Percentiles rank a stretch among this genome's conserved stretches.
These are phyloP conservation scores for Apiotrichum mycotoxinovorans DNA, from an alignment of 1,284 basidiomycete species.

Conservation along the genomic window DNA sequence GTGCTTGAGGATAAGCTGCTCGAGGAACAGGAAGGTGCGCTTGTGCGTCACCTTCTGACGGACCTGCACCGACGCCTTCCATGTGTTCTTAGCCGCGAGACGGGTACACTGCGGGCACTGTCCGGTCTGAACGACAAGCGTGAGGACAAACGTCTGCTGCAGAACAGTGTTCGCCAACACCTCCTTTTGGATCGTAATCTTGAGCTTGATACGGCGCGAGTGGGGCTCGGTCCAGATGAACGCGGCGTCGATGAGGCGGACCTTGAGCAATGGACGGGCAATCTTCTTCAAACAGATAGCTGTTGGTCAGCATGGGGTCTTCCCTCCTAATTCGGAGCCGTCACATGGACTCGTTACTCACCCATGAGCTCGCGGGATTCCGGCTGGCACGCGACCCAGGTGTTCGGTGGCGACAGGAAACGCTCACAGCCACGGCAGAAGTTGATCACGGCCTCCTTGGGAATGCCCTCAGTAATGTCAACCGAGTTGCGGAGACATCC, in stretches of 20 bases:
- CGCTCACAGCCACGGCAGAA: constrained; percentile 96
- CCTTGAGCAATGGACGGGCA: constrained; percentile 82
- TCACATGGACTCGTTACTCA: no score
- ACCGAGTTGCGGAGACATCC: constrained; percentile 57
- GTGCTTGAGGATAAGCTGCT: constrained; percentile 96
- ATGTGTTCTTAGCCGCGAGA: constrained; percentile 96
- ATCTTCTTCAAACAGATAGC: constrained; percentile 89
- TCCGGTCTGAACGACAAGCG: constrained; percentile 90
- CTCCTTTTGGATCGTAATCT: constrained; percentile 97
- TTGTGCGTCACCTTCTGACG: constrained; percentile 97
- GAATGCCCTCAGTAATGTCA: constrained; percentile 97
- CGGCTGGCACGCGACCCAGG: constrained; percentile 81
- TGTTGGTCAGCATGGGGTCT: constrained; percentile 7
- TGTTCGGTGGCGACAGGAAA: constrained; percentile 83
- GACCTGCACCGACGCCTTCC: constrained; percentile 96
- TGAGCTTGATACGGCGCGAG: constrained; percentile 86
- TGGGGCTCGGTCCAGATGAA: constrained; percentile 99
- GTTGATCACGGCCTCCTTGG: constrained; percentile 91
- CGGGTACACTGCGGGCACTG: constrained; percentile 93
- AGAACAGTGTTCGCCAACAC: constrained; percentile 91
- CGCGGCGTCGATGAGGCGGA: constrained; percentile 91
- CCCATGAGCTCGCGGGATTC: constrained; percentile 88
- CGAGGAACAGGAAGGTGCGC: constrained; percentile 94
- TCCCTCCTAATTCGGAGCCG: no score
- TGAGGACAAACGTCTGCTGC: constrained; percentile 96